phyloP scores from a whole-genome alignment of 2,329 filamentous ascomycete genomes.

The Fusarium pseudonygamai region DNA sequence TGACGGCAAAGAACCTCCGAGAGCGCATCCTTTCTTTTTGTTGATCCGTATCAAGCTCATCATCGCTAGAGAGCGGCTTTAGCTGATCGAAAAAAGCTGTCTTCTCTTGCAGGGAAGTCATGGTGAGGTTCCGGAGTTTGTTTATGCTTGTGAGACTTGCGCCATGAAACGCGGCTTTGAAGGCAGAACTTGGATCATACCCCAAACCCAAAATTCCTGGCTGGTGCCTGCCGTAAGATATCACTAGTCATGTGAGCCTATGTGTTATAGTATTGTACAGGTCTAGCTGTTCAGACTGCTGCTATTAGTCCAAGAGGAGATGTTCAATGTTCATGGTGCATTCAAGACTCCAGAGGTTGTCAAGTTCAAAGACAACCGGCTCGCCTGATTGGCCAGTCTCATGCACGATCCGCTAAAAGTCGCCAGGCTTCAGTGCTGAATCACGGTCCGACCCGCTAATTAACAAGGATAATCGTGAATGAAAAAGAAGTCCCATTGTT shows the following conservation, averaged over 20 bases:
- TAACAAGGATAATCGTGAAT: not conserved
- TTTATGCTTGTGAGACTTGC: not conserved
- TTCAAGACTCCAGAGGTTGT: not conserved
- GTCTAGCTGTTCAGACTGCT: not conserved
- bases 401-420: slow-evolving; percentile 16
- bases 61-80: slow-evolving; percentile 47
- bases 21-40: slow-evolving; percentile 46
- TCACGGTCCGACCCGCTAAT: slow-evolving; percentile 13
- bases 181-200: not conserved
- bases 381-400: slow-evolving; percentile 17
- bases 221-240: not conserved
- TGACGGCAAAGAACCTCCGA: slow-evolving; percentile 43
- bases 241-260: slow-evolving; percentile 6
- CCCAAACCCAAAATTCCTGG: not conserved
- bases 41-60: slow-evolving; percentile 45
- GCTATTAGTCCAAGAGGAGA: not conserved
- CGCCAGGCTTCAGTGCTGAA: slow-evolving; percentile 36
- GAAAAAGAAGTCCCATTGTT: not conserved
- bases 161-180: slow-evolving; percentile 1
- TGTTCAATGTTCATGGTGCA: slow-evolving; percentile 2
- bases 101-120: slow-evolving; percentile 53
- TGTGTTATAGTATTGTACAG: not conserved
- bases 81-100: slow-evolving; percentile 57
- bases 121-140: slow-evolving; percentile 14
- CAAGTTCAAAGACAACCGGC: not conserved